These are phyloP conservation scores for Syzygium aqueum DNA, from an alignment of 345 rosid genomes.

Conservation along the genomic window DNA sequence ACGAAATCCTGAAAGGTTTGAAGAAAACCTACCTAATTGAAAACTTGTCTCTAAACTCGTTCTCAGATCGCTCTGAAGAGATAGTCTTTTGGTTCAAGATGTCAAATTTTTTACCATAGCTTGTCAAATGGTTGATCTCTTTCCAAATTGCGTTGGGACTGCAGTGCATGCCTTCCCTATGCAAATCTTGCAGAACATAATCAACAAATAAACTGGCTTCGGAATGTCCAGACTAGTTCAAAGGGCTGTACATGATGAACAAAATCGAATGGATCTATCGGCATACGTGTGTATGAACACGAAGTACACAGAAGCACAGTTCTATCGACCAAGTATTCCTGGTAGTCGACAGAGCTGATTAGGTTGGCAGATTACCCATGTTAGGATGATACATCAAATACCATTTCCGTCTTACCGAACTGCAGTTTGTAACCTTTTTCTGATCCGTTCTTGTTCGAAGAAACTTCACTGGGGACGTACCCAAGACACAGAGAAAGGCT, in stretches of 20 bases:
- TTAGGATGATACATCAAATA: not conserved
- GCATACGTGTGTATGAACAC: not conserved
- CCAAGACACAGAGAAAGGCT: not conserved
- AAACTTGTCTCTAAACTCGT: not conserved
- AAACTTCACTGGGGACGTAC: not conserved
- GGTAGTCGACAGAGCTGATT: not conserved
- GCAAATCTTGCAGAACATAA: not conserved
- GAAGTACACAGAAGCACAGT: not conserved
- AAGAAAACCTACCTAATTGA: not conserved
- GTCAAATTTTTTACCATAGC: not conserved
- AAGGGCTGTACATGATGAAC: not conserved
- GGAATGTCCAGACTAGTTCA: not conserved
- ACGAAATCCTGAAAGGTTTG: not conserved
- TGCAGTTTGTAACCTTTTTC: not conserved
- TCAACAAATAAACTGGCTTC: not conserved
- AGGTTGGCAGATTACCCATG: not conserved
- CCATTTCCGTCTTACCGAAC: not conserved
- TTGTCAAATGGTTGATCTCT: not conserved
- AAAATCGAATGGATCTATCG: not conserved
- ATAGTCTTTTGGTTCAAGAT: not conserved
- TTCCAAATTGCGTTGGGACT: not conserved
- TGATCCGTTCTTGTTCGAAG: not conserved
- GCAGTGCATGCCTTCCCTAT: not conserved
- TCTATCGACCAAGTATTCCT: not conserved
- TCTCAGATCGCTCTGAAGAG: not conserved